phyloP scores from a whole-genome alignment of 805 yeast species.

The Hanseniaspora clermontiae region DNA sequence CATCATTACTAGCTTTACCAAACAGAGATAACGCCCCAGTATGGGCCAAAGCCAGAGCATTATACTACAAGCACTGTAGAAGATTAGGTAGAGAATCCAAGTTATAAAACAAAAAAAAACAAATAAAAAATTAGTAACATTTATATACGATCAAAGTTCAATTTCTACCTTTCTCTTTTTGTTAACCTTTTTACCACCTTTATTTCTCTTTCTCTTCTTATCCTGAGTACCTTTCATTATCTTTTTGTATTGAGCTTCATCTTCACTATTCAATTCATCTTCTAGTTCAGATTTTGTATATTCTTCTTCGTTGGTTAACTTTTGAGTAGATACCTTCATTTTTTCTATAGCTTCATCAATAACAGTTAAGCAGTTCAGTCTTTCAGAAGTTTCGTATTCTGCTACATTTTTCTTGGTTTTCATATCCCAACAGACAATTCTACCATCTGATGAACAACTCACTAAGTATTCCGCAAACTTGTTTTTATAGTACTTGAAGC shows the following conservation, averaged over 20 bases:
- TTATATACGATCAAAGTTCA: slow-evolving; percentile 33
- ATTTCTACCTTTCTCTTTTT: slow-evolving; percentile 40
- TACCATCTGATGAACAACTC: slow-evolving; percentile 87
- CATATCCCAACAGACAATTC: slow-evolving; percentile 81
- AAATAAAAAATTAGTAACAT: background rate
- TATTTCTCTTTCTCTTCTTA: slow-evolving; percentile 31
- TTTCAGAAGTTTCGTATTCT: slow-evolving; percentile 79
- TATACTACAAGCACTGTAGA: slow-evolving; percentile 74
- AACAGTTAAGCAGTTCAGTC: slow-evolving; percentile 73
- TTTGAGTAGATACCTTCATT: slow-evolving; percentile 47
- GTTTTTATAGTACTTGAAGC: slow-evolving; percentile 43
- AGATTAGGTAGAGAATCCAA: slow-evolving; percentile 45
- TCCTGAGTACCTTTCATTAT: slow-evolving; percentile 40
- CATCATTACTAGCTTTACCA: slow-evolving; percentile 75
- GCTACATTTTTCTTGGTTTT: slow-evolving; percentile 64
- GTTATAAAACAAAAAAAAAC: slow-evolving; percentile 21
- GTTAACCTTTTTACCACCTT: slow-evolving; percentile 30
- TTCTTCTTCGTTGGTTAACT: slow-evolving; percentile 40
- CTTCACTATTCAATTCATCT: slow-evolving; percentile 51
- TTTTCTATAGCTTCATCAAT: slow-evolving; percentile 71
- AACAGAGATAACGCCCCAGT: slow-evolving; percentile 73
- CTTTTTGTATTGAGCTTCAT: slow-evolving; percentile 53
- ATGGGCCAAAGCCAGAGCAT: slow-evolving; percentile 77
- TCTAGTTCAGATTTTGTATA: slow-evolving; percentile 19
- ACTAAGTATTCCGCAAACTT: slow-evolving; percentile 40